A percentile compares a stretch with the other conserved stretches of the same genome.
phyloP scores from a whole-genome alignment of 23 red algal species.

The Agarophyton chilense region DNA sequence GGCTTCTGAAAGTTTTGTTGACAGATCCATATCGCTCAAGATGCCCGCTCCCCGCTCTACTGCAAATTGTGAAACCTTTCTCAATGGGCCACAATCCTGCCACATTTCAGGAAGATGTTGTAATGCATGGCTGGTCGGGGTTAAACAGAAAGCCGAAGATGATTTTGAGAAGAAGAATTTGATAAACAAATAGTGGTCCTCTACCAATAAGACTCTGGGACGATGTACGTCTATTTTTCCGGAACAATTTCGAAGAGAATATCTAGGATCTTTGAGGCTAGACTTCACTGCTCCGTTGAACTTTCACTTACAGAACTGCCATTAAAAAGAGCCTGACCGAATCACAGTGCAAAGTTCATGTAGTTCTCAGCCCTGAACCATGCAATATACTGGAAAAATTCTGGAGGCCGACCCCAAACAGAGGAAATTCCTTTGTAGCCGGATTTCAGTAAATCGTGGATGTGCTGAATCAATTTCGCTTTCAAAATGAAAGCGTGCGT shows the following conservation, averaged over 20 bases:
- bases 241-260: conserved; percentile 6
- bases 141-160: neutral
- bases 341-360: neutral
- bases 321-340: neutral
- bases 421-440: neutral
- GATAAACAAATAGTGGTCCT: neutral
- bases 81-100: neutral
- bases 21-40: neutral
- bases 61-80: conserved; percentile 12
- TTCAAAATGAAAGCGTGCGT: neutral
- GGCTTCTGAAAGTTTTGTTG: neutral
- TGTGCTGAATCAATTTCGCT: neutral
- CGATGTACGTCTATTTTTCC: neutral
- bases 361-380: conserved; percentile 14
- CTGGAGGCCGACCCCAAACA: neutral
- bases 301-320: neutral
- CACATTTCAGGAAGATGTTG: conserved; percentile 23
- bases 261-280: neutral
- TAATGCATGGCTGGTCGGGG: conserved; percentile 9
- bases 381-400: neutral
- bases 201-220: neutral
- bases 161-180: neutral
- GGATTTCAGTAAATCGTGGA: neutral
- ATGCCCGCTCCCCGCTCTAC: neutral
- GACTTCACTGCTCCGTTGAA: neutral